Conservation (phyloP, 495 filamentous ascomycete genomes). For the Trichoderma erinaceum region DNA sequence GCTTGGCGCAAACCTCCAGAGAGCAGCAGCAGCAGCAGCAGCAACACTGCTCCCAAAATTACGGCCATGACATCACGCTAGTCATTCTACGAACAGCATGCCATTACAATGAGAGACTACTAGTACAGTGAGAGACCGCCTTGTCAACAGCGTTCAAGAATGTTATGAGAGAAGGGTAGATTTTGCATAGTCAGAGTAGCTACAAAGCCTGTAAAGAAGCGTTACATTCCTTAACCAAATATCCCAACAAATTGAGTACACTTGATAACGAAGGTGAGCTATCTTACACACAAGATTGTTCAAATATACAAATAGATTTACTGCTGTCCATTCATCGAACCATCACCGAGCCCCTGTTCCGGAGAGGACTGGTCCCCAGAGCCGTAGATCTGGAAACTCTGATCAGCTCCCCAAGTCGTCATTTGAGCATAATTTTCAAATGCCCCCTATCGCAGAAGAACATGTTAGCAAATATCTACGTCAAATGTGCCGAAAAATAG, state of each 20-base stretch:
- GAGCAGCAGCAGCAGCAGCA: not conserved
- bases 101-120: not conserved
- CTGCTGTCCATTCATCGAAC: slow-evolving; percentile 1
- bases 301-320: not conserved
- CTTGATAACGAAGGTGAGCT: not conserved
- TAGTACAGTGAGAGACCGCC: not conserved
- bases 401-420: slow-evolving; percentile 40
- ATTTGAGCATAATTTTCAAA: slow-evolving; percentile 47
- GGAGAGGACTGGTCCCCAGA: not conserved
- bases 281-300: not conserved
- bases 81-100: not conserved
- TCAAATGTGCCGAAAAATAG: not conserved
- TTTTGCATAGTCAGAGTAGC: not conserved
- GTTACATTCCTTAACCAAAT: not conserved
- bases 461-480: not conserved
- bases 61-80: not conserved
- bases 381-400: slow-evolving; percentile 39
- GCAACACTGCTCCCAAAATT: too few species aligned
- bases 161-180: not conserved
- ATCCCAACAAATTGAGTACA: not conserved
- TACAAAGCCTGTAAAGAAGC: not conserved
- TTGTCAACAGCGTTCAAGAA: not conserved
- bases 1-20: not conserved
- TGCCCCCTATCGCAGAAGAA: slow-evolving; percentile 33
- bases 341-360: slow-evolving; percentile 5